These are phyloP conservation scores for Cyclotella atomus DNA, from an alignment of 108 stramenopile genomes.

Conservation along the genomic window DNA sequence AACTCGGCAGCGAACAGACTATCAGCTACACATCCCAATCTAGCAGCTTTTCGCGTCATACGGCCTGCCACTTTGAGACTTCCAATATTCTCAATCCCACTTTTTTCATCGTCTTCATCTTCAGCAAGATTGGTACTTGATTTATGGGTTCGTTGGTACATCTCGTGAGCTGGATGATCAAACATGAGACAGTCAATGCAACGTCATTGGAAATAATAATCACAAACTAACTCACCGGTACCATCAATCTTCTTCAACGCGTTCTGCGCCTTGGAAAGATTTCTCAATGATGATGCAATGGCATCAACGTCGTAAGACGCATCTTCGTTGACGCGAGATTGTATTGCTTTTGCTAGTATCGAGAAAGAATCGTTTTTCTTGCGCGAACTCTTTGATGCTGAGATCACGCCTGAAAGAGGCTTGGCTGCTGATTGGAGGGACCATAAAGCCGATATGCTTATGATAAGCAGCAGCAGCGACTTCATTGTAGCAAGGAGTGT, in stretches of 20 bases:
- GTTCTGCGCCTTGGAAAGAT: slow-evolving; percentile 61
- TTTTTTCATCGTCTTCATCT: slow-evolving; percentile 12
- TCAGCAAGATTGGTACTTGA: slow-evolving; percentile 31
- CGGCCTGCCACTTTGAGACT: slow-evolving; percentile 70
- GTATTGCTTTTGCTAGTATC: slow-evolving; percentile 14
- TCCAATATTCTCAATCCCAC: slow-evolving; percentile 1
- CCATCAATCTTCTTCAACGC: slow-evolving; percentile 85
- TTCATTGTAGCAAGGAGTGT: background rate
- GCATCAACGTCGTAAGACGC: slow-evolving; percentile 8
- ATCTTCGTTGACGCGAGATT: slow-evolving; percentile 10
- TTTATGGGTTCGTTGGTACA: slow-evolving; percentile 79
- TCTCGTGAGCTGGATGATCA: slow-evolving; percentile 60
- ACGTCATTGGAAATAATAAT: background rate
- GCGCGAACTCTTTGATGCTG: background rate
- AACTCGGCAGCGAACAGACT: slow-evolving; percentile 76
- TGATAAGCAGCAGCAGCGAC: no score
- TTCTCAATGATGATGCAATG: slow-evolving; percentile 45
- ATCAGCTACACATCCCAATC: slow-evolving; percentile 72
- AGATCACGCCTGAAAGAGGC: no score
- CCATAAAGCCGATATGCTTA: no score
- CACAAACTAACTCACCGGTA: background rate
- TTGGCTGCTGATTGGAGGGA: no score
- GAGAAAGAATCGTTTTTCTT: slow-evolving; percentile 10
- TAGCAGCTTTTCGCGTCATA: slow-evolving; percentile 72
- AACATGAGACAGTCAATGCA: background rate